Evolutionary conservation across 169 alveolate genomes (phyloP).

Genomic region (Cryptosporidium viatorum): DNA sequence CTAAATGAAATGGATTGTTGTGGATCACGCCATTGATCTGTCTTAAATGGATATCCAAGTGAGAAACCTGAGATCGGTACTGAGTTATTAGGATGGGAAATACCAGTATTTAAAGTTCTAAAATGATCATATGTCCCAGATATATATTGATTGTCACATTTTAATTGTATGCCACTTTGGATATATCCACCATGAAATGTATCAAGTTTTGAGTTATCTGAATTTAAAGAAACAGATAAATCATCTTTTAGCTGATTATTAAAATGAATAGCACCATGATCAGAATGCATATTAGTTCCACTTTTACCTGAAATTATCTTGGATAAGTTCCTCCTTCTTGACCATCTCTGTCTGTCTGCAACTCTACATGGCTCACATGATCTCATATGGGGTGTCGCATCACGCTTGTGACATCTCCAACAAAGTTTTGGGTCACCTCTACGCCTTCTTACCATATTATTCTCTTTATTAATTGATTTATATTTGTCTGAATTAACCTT

Average conservation of each 20-base stretch:
- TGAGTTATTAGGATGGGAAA: constrained; percentile 22
- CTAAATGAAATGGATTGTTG: constrained; percentile 18
- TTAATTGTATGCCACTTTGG: constrained; percentile 29
- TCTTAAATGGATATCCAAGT: constrained; percentile 34
- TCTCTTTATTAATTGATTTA: neutral
- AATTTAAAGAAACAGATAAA: neutral
- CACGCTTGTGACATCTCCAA: constrained; percentile 76
- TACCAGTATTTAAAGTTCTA: constrained; percentile 1
- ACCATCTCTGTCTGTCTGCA: constrained; percentile 74
- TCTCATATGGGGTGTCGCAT: constrained; percentile 75
- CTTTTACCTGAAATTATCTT: constrained; percentile 47
- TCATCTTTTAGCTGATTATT: constrained; percentile 37
- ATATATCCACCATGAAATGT: constrained; percentile 18
- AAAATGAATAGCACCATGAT: neutral
- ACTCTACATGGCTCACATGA: constrained; percentile 75
- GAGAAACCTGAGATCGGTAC: constrained; percentile 31
- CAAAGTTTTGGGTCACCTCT: constrained; percentile 68
- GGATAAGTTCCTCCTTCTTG: constrained; percentile 65
- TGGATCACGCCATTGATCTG: constrained; percentile 49
- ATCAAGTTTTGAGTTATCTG: constrained; percentile 10
- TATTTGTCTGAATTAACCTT: neutral
- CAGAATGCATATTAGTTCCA: neutral
- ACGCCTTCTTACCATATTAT: constrained; percentile 28
- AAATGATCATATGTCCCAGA: constrained; percentile 1
- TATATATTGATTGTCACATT: constrained; percentile 41